phyloP scores from a whole-genome alignment of 1,284 basidiomycete species.

The Ustilago bromivora region DNA sequence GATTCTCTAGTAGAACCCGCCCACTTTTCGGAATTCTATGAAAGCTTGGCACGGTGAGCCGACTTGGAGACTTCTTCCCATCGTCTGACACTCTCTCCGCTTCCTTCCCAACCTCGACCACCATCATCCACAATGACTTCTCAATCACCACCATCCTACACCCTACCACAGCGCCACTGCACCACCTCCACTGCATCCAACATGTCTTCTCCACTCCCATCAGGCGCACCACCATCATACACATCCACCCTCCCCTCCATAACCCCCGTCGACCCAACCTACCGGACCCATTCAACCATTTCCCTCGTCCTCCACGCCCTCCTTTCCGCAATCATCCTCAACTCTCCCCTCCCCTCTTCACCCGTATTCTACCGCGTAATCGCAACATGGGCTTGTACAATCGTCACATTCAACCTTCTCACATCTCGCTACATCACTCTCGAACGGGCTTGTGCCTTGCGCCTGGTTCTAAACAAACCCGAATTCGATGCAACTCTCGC shows the following conservation, averaged over 20 bases:
- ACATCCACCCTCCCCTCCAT: neutral
- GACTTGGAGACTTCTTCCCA: neutral
- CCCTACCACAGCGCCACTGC: neutral
- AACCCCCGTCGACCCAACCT: neutral
- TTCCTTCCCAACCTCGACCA: neutral
- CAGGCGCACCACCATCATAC: neutral
- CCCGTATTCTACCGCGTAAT: neutral
- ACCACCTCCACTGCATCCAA: neutral
- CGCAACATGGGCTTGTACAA: neutral
- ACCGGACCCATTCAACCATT: neutral
- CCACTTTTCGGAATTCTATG: too few species aligned
- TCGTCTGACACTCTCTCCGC: neutral
- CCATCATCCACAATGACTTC: neutral
- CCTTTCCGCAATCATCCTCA: neutral
- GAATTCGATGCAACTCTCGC: neutral
- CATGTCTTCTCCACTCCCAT: neutral
- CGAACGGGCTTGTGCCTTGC: conserved; percentile 9
- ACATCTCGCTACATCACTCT: conserved; percentile 12
- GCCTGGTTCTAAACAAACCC: neutral
- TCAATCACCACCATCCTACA: neutral
- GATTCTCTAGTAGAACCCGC: too few species aligned
- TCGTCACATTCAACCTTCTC: conserved; percentile 14
- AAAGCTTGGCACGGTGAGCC: neutral
- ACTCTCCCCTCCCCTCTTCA: neutral
- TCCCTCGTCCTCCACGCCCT: neutral